Evolutionary conservation across 1,284 basidiomycete species (phyloP), one percentile per base, ranked within the genome.

Genomic region (Apiotrichum montevideense): DNA sequence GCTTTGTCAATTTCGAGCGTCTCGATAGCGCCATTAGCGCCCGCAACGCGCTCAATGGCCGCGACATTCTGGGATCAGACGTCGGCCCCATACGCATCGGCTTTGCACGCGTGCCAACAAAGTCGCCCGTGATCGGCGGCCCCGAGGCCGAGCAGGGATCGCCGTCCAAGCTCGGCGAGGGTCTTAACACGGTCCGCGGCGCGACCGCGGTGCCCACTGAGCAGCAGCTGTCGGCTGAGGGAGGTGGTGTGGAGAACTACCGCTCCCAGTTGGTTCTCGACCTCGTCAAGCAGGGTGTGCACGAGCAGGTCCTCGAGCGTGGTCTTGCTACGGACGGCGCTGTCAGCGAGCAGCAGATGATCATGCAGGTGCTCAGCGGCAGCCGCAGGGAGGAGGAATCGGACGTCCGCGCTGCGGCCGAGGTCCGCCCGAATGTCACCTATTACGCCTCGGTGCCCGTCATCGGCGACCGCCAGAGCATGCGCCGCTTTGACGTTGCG

Each of bases 21-120:
- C 81, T 97, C 47, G 96, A 98, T 71, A 94, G 97, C 71, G 96
- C 95, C 43, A 88, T 97, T 56, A 82, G 90, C 34, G 95, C 95
- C 37, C 84, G 94, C 59, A 96, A 96, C 74, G 89, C 94, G 14
- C 80, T 98, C 56, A 95, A 97, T 69, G 92, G 91, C 29, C 86
- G 91, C 48, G 95, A 98, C 72, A 89, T 98, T 32, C 81, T 98
- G 33, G 95, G 95, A 8, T 88, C 87, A 63, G 94, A 98, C 62
- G 90, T 97, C 42, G 95, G 95, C 29, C 88, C 93, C 33, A 92
- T 98, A 63, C 87, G 91, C 46, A 96, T 98, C 61, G 95, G 94
- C 2, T 98, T 93, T 71, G 94, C 94, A 52, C 92, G 93, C 69
- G 93, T 95, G 3, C 93, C 92, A 6, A 88, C 90, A 64, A 92